Conservation (phyloP, 345 rosid species). For the Eutrema yunnanense region DNA sequence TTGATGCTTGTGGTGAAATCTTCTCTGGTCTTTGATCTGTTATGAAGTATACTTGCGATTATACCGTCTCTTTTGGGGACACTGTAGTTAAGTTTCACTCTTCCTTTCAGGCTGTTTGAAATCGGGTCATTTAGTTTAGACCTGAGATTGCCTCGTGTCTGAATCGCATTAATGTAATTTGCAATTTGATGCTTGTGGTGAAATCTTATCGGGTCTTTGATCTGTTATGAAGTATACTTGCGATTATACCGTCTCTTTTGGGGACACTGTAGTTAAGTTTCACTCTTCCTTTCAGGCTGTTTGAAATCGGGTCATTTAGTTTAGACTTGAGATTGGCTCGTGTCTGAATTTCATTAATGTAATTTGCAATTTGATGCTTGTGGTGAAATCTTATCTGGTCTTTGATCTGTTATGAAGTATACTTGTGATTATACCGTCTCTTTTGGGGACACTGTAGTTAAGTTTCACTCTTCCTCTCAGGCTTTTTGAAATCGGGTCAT, state of each 20-base stretch:
- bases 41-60: background rate
- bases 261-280: background rate
- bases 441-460: background rate
- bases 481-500: background rate
- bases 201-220: background rate
- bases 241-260: background rate
- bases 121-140: too few species aligned
- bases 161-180: background rate
- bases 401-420: background rate
- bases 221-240: too few species aligned
- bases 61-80: background rate
- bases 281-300: background rate
- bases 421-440: too few species aligned
- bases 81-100: background rate
- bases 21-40: background rate
- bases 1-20: background rate
- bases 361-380: background rate
- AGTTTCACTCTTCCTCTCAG: background rate
- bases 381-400: background rate
- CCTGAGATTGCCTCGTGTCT: too few species aligned
- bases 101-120: background rate
- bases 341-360: background rate
- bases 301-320: background rate
- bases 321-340: background rate
- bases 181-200: constrained; percentile 3